A percentile compares a stretch with the other conserved stretches of the same genome.
These are phyloP conservation scores for Asterophora parasitica DNA, from an alignment of 768 basidiomycete species.

Conservation along the genomic window DNA sequence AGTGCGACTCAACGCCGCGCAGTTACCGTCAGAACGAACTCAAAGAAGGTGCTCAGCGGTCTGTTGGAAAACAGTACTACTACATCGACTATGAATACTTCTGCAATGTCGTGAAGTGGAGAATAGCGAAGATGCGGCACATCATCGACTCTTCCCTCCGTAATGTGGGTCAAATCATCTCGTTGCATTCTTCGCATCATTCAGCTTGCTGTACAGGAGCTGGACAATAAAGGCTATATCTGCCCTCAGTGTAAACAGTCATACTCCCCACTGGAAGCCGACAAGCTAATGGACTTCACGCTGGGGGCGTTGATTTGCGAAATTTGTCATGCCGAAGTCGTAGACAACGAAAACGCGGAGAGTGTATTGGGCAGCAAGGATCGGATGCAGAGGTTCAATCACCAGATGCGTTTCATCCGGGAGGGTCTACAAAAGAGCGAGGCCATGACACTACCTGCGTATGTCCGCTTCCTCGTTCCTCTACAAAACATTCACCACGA, in stretches of 20 bases:
- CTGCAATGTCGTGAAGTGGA: constrained; percentile 97
- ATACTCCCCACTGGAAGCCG: constrained; percentile 82
- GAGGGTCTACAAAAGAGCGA: constrained; percentile 90
- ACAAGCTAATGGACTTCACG: constrained; percentile 72
- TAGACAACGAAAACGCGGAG: constrained; percentile 90
- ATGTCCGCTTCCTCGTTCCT: constrained; percentile 25
- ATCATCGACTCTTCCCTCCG: constrained; percentile 86
- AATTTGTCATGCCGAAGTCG: constrained; percentile 78
- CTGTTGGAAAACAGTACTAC: constrained; percentile 88
- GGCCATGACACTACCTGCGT: constrained; percentile 81
- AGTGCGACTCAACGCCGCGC: neutral
- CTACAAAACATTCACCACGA: constrained; percentile 4
- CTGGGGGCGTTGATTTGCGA: constrained; percentile 76
- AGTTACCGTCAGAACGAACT: constrained; percentile 91
- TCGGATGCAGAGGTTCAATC: constrained; percentile 92
- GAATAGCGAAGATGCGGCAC: constrained; percentile 87
- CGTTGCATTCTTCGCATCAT: neutral
- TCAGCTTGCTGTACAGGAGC: constrained; percentile 54
- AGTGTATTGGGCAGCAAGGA: constrained; percentile 84
- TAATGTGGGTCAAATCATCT: constrained; percentile 51
- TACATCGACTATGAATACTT: constrained; percentile 95
- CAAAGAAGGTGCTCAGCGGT: constrained; percentile 84
- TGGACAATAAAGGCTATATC: constrained; percentile 96
- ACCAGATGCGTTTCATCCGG: constrained; percentile 82
- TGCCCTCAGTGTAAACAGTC: constrained; percentile 84